Evolutionary conservation across 176 grass and related monocot species (phyloP).

Genomic region (Hordeum marinum): DNA sequence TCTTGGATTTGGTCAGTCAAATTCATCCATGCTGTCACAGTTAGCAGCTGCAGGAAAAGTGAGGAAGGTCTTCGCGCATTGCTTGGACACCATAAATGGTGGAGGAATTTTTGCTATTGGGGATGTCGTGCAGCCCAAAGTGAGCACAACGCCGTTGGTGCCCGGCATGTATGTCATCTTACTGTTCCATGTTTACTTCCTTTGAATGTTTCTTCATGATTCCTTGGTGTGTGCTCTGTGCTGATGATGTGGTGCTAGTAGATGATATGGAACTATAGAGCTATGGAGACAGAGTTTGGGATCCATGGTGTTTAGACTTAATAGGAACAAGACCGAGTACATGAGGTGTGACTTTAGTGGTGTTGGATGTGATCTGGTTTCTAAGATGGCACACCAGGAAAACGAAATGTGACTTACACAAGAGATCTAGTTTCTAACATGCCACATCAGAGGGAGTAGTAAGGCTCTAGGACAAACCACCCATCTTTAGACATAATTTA

Average conservation of each 20-base stretch:
- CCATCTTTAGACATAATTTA: background rate
- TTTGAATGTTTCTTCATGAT: background rate
- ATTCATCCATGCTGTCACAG: conserved; percentile 77
- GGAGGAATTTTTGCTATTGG: conserved; percentile 95
- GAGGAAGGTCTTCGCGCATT: conserved; percentile 83
- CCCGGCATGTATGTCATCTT: conserved; percentile 53
- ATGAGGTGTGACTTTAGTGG: background rate
- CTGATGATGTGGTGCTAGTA: background rate
- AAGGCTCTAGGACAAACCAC: background rate
- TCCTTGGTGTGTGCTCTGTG: background rate
- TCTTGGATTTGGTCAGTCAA: conserved; percentile 87
- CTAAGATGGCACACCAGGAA: background rate
- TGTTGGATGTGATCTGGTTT: background rate
- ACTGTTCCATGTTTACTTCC: background rate
- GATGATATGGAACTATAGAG: background rate
- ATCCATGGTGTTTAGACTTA: background rate
- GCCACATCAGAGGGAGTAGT: background rate
- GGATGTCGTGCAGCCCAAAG: conserved; percentile 80
- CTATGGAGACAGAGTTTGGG: background rate
- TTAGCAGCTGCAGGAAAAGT: conserved; percentile 68
- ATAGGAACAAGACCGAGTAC: background rate
- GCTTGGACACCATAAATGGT: conserved; percentile 77
- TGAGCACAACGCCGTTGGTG: conserved; percentile 81
- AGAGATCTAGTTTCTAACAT: background rate
- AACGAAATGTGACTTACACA: background rate